Conservation (phyloP, 2,329 filamentous ascomycete genomes). For the Acrocalymma vagum region DNA sequence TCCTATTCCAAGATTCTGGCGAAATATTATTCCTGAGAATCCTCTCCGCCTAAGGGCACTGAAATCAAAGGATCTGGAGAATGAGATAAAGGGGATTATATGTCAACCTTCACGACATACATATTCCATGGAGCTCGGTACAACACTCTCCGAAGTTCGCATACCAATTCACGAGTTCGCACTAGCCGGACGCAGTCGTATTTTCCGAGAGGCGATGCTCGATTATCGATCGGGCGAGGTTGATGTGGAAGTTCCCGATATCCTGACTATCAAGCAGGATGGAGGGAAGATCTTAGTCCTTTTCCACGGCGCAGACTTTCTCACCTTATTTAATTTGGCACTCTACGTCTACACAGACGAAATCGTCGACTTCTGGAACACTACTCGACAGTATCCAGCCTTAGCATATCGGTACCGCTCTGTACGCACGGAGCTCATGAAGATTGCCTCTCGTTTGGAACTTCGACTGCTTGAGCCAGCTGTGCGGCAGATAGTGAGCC, state of each 20-base stretch:
- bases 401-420: conserved; percentile 79
- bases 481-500: conserved; percentile 75
- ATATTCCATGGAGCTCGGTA: conserved; percentile 57
- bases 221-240: conserved; percentile 65
- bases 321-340: conserved; percentile 81
- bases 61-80: conserved; percentile 71
- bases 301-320: conserved; percentile 76
- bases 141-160: conserved; percentile 70
- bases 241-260: conserved; percentile 66
- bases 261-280: conserved; percentile 65
- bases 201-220: conserved; percentile 66
- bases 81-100: conserved; percentile 64
- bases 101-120: conserved; percentile 40
- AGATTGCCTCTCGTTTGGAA: conserved; percentile 74
- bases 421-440: conserved; percentile 87
- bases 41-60: conserved; percentile 66
- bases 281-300: conserved; percentile 65
- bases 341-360: conserved; percentile 83
- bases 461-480: conserved; percentile 78
- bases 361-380: conserved; percentile 87
- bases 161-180: conserved; percentile 88
- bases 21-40: conserved; percentile 57
- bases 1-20: conserved; percentile 58
- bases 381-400: conserved; percentile 70
- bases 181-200: conserved; percentile 74